Evolutionary conservation across 1,284 basidiomycete genomes (phyloP), one percentile per base, ranked within the genome.

Genomic region (Rhodotorula sp.): DNA sequence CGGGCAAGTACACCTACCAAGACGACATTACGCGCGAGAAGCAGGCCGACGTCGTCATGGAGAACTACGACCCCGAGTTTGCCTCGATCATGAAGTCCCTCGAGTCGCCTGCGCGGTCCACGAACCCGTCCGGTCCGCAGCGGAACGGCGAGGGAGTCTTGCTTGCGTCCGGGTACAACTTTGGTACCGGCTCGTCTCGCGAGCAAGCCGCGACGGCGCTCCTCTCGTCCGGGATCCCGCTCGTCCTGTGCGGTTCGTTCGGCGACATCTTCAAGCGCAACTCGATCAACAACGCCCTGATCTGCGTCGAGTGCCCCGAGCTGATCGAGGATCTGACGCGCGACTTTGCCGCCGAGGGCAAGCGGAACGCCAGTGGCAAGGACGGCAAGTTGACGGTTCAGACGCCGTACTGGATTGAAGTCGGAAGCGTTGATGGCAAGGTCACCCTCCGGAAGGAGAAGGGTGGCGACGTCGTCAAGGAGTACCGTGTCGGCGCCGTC

Each of bases 201-300:
- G 95, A 99, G 82, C 95, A 99, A 81, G 95, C 95, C 2, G 97
- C 97, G 21, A 99, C 95, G 0, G 95, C 95, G 2, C 88, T 99
- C 76, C 94, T 95, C 81, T 88, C 95, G 34, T 91, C 95, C 0
- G 95, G 95, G 15, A 85, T 99, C 15, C 93, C 94, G 1, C 84
- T 97, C 62, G 94, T 99, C 66, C 87, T 99, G 70, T 93, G 93
- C 43, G 97, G 95, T 58, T 95, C 92, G 45, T 99, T 99, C 79
- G 95, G 97, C 23, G 97, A 99, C 81, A 98, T 99, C 77, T 99
- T 97, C 86, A 98, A 99, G 84, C 89, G 95, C 48, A 99, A 99
- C 81, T 90, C 93, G 21, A 99, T 99, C 84, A 99, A 99, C 84
- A 99, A 99, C 81, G 95, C 94, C 7, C 86, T 99, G 15, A 92